phyloP scores from a whole-genome alignment of 345 rosid species.

The Passiflora organensis region DNA sequence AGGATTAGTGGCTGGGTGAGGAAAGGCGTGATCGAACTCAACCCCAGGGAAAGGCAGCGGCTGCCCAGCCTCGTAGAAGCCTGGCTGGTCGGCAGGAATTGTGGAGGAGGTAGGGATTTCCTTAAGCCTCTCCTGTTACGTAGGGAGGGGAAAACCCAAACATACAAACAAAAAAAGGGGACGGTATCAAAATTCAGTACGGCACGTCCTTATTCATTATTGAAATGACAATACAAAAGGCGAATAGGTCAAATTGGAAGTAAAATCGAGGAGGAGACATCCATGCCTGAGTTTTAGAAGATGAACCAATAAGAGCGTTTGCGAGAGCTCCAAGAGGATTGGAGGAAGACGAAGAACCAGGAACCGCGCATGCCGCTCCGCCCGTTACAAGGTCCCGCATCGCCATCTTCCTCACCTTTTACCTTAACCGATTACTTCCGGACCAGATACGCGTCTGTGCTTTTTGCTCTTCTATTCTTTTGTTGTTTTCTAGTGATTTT shows the following conservation, averaged over 20 bases:
- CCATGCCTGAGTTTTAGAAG: constrained; percentile 81
- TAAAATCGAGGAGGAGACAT: neutral
- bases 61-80: constrained; percentile 43
- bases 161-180: too few relatives aligned
- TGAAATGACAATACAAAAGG: neutral
- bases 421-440: too few relatives aligned
- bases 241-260: neutral
- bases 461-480: too few relatives aligned
- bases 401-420: constrained; percentile 46
- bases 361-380: constrained; percentile 93
- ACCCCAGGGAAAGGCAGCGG: constrained; percentile 74
- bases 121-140: constrained; percentile 67
- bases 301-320: constrained; percentile 81
- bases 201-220: neutral
- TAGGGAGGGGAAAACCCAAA: too few relatives aligned
- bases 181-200: too few relatives aligned
- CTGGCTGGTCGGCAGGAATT: constrained; percentile 40
- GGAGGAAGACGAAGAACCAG: constrained; percentile 85
- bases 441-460: too few relatives aligned
- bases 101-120: constrained; percentile 66
- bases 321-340: constrained; percentile 94
- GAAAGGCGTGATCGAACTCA: constrained; percentile 59
- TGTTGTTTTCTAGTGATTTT: too few relatives aligned
- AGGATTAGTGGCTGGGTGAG: constrained; percentile 39
- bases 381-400: constrained; percentile 92